Conservation (phyloP, 768 basidiomycete genomes). For the Leccinum broughii region DNA sequence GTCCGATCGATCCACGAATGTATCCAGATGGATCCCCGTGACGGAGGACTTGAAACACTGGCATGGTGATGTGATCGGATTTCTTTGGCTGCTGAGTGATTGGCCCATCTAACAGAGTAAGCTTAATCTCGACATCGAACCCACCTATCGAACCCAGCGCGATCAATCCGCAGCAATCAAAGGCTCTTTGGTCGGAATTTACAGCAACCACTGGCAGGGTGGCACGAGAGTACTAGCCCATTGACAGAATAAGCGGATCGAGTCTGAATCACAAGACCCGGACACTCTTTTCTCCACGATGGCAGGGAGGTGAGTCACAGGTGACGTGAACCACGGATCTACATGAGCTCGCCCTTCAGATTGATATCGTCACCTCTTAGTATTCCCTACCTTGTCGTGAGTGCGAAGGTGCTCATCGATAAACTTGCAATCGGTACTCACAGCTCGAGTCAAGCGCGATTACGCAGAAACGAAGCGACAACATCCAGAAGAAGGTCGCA, state of each 20-base stretch:
- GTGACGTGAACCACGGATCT: neutral
- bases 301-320: neutral
- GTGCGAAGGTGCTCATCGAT: constrained; percentile 1
- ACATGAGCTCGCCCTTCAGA: neutral
- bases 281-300: neutral
- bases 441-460: constrained; percentile 34
- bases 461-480: constrained; percentile 47
- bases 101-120: neutral
- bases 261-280: neutral
- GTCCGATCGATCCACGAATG: neutral
- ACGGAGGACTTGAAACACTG: neutral
- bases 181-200: neutral
- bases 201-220: too few species aligned
- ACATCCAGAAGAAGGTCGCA: constrained; percentile 54
- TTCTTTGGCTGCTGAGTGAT: neutral
- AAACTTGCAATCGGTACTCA: constrained; percentile 8
- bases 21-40: neutral
- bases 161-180: neutral
- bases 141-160: neutral
- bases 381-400: constrained; percentile 21
- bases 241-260: neutral
- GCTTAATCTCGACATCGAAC: neutral
- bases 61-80: neutral
- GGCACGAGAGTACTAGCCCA: neutral
- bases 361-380: constrained; percentile 26